Evolutionary conservation across 179 eudicot genomes (phyloP).

Genomic region (Silene noctiflora): DNA sequence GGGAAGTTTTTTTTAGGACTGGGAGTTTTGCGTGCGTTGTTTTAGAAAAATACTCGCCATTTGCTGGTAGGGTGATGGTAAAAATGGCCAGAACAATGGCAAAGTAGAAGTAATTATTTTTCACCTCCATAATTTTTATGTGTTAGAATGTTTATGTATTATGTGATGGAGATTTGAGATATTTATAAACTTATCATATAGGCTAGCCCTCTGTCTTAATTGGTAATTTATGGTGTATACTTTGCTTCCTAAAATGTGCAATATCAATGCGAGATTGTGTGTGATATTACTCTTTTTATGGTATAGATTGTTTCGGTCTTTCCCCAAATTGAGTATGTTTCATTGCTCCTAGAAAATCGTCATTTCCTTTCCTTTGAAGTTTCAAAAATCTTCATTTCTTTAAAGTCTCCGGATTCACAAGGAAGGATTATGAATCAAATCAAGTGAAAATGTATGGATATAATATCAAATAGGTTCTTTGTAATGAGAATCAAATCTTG

Average conservation of each 20-base stretch:
- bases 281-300: not conserved
- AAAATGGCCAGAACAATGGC: not conserved
- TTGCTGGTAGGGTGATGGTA: not conserved
- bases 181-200: not conserved
- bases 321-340: not conserved
- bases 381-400: not conserved
- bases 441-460: too few species aligned
- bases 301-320: not conserved
- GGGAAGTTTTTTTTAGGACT: slow-evolving; percentile 23
- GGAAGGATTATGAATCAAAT: not conserved
- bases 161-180: not conserved
- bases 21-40: slow-evolving; percentile 9
- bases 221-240: not conserved
- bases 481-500: too few species aligned
- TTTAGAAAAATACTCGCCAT: not conserved
- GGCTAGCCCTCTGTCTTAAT: not conserved
- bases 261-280: not conserved
- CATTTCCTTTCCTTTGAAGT: not conserved
- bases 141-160: not conserved
- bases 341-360: not conserved
- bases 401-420: not conserved
- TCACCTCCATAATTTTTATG: slow-evolving; percentile 8
- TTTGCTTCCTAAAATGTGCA: slow-evolving; percentile 1
- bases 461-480: too few species aligned
- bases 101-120: not conserved